Evolutionary conservation across 2,329 filamentous ascomycete species (phyloP).

Genomic region (Pseudogymnoascus sp.): DNA sequence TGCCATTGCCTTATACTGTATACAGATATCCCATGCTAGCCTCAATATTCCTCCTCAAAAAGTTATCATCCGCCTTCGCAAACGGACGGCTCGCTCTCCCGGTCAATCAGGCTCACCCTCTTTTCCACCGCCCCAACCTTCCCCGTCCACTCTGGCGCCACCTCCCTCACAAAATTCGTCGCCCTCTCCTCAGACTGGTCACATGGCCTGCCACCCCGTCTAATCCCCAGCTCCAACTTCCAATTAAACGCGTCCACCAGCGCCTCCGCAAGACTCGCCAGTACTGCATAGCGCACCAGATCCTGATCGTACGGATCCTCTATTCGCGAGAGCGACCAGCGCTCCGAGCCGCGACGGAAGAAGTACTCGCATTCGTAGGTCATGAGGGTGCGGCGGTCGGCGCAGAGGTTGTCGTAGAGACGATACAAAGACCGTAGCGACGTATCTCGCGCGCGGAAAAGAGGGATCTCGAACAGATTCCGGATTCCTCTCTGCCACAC

Average conservation of each 20-base stretch:
- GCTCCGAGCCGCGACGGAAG: conserved; percentile 22
- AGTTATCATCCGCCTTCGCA: neutral
- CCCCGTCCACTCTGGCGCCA: neutral
- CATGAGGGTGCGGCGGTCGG: neutral
- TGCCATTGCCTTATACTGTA: neutral
- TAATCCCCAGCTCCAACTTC: neutral
- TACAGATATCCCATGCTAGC: neutral
- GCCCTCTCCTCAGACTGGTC: neutral
- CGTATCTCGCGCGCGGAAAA: conserved; percentile 28
- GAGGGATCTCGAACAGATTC: conserved; percentile 25
- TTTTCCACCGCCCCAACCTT: neutral
- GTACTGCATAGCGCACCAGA: conserved; percentile 27
- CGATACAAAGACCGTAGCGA: conserved; percentile 29
- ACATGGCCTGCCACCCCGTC: neutral
- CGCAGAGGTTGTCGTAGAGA: conserved; percentile 23
- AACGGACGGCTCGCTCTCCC: neutral
- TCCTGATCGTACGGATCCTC: conserved; percentile 26
- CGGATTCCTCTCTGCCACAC: conserved; percentile 16
- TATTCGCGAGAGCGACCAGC: conserved; percentile 24
- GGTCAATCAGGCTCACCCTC: neutral
- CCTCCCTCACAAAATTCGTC: neutral
- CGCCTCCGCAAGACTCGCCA: conserved; percentile 26
- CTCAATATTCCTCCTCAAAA: neutral
- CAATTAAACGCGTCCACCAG: conserved; percentile 27
- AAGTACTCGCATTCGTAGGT: conserved; percentile 22